Percentiles rank a stretch among this genome's conserved stretches.
These are phyloP conservation scores for Ascosphaera aggregata DNA, from an alignment of 2,329 filamentous ascomycete species.

Conservation along the genomic window DNA sequence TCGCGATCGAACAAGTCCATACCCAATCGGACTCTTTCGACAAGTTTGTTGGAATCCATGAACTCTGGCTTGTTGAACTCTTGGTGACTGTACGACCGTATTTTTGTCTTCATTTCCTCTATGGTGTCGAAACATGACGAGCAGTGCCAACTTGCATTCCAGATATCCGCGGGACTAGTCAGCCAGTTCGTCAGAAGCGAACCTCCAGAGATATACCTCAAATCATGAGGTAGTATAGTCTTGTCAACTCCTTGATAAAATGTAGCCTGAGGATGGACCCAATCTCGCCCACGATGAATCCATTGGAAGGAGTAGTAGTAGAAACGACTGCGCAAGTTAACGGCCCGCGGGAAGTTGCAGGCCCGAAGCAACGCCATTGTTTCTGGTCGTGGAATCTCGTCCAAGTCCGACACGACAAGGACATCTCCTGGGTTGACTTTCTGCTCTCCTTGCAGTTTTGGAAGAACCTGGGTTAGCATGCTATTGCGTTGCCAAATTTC, in stretches of 20 bases:
- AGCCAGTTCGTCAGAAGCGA: neutral
- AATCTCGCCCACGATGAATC: slow-evolving; percentile 13
- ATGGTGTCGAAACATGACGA: slow-evolving; percentile 36
- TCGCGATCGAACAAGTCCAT: slow-evolving; percentile 31
- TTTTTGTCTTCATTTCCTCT: slow-evolving; percentile 30
- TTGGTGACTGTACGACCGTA: slow-evolving; percentile 32
- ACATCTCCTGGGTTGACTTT: neutral
- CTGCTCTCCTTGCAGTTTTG: slow-evolving; percentile 14
- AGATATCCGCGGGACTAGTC: slow-evolving; percentile 14
- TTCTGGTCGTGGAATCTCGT: slow-evolving; percentile 33
- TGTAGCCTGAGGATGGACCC: slow-evolving; percentile 27
- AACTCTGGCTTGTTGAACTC: slow-evolving; percentile 28
- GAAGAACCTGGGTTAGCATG: slow-evolving; percentile 33
- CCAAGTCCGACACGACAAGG: slow-evolving; percentile 22
- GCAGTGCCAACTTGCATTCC: slow-evolving; percentile 37
- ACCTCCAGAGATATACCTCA: slow-evolving; percentile 15
- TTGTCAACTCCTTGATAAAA: slow-evolving; percentile 22
- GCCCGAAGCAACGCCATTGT: slow-evolving; percentile 26
- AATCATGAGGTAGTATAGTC: slow-evolving; percentile 30
- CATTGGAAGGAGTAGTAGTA: slow-evolving; percentile 37
- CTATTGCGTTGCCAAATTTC: slow-evolving; percentile 32
- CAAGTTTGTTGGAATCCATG: slow-evolving; percentile 25
- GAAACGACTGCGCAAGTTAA: slow-evolving; percentile 28
- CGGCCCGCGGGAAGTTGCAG: slow-evolving; percentile 28
- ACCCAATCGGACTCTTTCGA: slow-evolving; percentile 27